phyloP scores from a whole-genome alignment of 768 basidiomycete species.

The Stropharia rugosoannulata region DNA sequence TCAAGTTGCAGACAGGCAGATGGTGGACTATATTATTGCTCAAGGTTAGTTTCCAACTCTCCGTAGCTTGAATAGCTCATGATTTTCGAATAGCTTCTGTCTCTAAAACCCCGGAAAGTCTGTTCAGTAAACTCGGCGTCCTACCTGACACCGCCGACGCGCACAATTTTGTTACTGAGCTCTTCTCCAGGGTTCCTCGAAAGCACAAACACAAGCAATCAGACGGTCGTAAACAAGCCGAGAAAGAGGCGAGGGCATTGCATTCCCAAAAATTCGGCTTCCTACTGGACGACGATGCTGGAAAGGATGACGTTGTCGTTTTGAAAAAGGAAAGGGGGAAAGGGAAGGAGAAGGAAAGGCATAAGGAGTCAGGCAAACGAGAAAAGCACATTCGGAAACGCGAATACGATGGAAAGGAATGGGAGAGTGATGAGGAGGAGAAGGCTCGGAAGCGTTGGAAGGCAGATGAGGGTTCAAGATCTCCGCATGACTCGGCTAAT shows the following conservation, averaged over 20 bases:
- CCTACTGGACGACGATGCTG: slow-evolving; percentile 76
- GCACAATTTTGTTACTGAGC: slow-evolving; percentile 75
- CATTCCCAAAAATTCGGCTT: slow-evolving; percentile 76
- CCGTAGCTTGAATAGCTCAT: background rate
- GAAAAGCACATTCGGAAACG: slow-evolving; percentile 76
- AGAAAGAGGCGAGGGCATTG: slow-evolving; percentile 71
- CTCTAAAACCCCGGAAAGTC: slow-evolving; percentile 75
- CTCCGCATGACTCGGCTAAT: slow-evolving; percentile 21
- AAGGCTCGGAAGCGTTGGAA: slow-evolving; percentile 63
- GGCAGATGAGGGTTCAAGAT: slow-evolving; percentile 32
- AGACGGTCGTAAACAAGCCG: slow-evolving; percentile 60
- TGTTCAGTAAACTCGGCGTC: slow-evolving; percentile 81
- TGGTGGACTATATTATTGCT: slow-evolving; percentile 85
- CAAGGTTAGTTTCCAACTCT: slow-evolving; percentile 51
- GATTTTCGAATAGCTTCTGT: slow-evolving; percentile 58
- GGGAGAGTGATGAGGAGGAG: slow-evolving; percentile 93
- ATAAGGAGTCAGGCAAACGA: slow-evolving; percentile 46
- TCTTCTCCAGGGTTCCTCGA: slow-evolving; percentile 76
- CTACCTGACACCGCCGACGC: slow-evolving; percentile 80
- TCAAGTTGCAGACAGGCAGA: slow-evolving; percentile 79
- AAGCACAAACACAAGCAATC: slow-evolving; percentile 69
- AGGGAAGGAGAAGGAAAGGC: slow-evolving; percentile 14
- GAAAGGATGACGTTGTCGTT: slow-evolving; percentile 38
- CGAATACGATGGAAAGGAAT: slow-evolving; percentile 77
- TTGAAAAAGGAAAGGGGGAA: slow-evolving; percentile 32